Conservation (phyloP, 1,139 yeast species). For the Wickerhamomyces sp. region DNA sequence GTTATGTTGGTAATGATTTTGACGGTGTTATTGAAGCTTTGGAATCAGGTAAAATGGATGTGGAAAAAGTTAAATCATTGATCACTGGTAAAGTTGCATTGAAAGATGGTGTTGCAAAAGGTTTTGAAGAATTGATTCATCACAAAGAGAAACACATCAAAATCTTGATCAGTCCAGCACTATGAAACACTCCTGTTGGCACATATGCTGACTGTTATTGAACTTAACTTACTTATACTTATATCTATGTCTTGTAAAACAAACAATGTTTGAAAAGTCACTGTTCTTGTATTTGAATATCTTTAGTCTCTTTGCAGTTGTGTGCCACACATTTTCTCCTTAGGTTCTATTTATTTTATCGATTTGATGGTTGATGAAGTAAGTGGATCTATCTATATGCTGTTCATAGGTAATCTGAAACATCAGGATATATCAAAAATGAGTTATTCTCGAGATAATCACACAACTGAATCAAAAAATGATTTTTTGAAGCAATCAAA, state of each 20-base stretch:
- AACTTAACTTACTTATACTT: too few relatives aligned
- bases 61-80: slow-evolving; percentile 34
- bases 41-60: slow-evolving; percentile 33
- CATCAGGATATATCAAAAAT: slow-evolving; percentile 17
- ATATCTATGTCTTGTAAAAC: too few relatives aligned
- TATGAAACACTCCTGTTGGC: too few relatives aligned
- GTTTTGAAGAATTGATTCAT: slow-evolving; percentile 38
- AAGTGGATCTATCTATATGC: too few relatives aligned
- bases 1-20: slow-evolving; percentile 44
- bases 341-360: too few relatives aligned
- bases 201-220: too few relatives aligned
- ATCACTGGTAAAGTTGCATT: slow-evolving; percentile 41
- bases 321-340: too few relatives aligned
- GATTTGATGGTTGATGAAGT: too few relatives aligned
- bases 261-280: too few relatives aligned
- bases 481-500: slow-evolving; percentile 22
- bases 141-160: slow-evolving; percentile 47
- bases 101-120: slow-evolving; percentile 39
- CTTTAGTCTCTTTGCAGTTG: too few relatives aligned
- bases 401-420: too few relatives aligned
- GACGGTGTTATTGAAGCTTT: slow-evolving; percentile 44
- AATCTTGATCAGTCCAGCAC: slow-evolving; percentile 38
- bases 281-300: too few relatives aligned
- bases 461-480: slow-evolving; percentile 5
- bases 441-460: slow-evolving; percentile 6